Base-by-base conservation (phyloP, 2,329 filamentous ascomycete species). In the Hypomyces perniciosus region DNA sequence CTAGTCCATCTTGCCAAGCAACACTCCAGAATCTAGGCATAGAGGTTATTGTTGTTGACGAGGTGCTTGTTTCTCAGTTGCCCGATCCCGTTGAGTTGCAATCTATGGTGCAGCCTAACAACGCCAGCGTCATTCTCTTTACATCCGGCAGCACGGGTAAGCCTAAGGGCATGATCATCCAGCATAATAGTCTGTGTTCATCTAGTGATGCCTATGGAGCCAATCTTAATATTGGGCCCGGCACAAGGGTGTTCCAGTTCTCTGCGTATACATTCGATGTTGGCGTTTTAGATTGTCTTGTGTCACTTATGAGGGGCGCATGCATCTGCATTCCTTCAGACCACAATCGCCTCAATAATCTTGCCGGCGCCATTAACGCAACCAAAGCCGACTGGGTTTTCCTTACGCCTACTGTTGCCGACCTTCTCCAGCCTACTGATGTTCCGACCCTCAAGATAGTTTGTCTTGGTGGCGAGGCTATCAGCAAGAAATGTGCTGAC, bases 81-180 rank as follows among this genome's bases (percentile, higher is more conserved):
- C 46, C 6, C 33, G 9, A 4, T 6, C 38, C 42, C 28, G 38
- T 48, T 3, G 37, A 41, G 13, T 48, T 27, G 0, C 31, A 20
- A 2, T 28, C 44, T 13, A 27, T 29, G 9, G 34, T 50, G 12
- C 6, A 5, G 3, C n/a, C 12, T 20, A 27, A 34, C 1, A 7
- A 46, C 8, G 29, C 42, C 31, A 41, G 29, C 9, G 63, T 59
- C 26, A 72, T 77, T 55, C 72, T 78, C 60, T 79, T 77, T 56
- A 79, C 76, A 26, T 77, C 74, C 6, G 76, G 76, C 12, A 76
- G 71, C 27, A 78, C 76, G 1, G 76, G 76, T 6, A 63, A 63
- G 20, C 76, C 76, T 2, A 79, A 77, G 62, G 74, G 55, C 7
- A 39, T 59, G 3, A 49, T 57, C 2, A 53, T 58, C 33, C 41